Percentiles rank a stretch among this genome's conserved stretches.
These are phyloP conservation scores for Dioszegia crocea DNA, from an alignment of 768 basidiomycete genomes.

Conservation along the genomic window DNA sequence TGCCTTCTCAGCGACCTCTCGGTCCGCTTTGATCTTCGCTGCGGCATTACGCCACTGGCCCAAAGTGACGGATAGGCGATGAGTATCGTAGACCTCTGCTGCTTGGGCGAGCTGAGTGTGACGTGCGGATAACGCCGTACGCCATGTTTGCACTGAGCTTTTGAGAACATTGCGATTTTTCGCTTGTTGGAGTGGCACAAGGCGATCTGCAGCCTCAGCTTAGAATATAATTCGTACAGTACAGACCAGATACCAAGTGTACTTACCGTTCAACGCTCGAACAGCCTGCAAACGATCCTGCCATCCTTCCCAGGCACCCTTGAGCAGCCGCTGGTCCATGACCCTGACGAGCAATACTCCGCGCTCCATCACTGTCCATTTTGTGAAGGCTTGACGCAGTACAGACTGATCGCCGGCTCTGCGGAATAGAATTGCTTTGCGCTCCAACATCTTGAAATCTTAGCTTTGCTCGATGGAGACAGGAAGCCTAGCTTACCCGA, in stretches of 20 bases:
- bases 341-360: constrained; percentile 4
- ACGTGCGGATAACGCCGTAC: background rate
- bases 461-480: background rate
- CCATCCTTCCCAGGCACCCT: background rate
- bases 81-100: background rate
- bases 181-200: background rate
- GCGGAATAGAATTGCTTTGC: too few relatives aligned
- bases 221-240: background rate
- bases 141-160: background rate
- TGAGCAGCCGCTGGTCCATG: background rate
- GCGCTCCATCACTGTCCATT: constrained; percentile 9
- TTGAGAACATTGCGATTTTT: background rate
- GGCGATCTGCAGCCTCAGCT: background rate
- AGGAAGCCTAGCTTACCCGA: background rate
- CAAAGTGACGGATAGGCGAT: background rate
- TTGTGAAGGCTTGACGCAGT: background rate
- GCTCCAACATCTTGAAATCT: too few relatives aligned
- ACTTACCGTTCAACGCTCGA: background rate
- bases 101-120: background rate
- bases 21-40: constrained; percentile 9
- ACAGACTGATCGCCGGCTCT: background rate
- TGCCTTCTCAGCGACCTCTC: constrained; percentile 25
- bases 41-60: constrained; percentile 17
- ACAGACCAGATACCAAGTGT: background rate
- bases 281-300: background rate